Evolutionary conservation across 768 basidiomycete genomes (phyloP), one percentile per base, ranked within the genome.

Genomic region (Rhodotorula toruloides): DNA sequence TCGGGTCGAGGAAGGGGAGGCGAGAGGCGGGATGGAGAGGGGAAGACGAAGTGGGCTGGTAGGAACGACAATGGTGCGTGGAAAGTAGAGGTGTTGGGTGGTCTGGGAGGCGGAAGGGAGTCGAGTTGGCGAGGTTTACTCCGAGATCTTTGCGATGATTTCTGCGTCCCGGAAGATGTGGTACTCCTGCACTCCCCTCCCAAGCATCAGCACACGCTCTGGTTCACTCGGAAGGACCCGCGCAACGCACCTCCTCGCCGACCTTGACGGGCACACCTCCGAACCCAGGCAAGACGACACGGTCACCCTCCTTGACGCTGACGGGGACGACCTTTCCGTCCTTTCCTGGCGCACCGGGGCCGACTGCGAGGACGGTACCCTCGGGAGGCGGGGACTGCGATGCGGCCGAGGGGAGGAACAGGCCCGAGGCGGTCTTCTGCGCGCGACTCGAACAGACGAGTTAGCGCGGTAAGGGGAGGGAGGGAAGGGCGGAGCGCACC

Each of bases 341-440:
- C 81, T 90, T 91, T 81, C 89, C 84, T 29, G 86, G 87, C n/a
- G 88, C 88, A 39, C 96, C 96, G 40, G 94, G 94, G 61, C 94
- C 94, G 54, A 90, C 87, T 34, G 96, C 90, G 77, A 97, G 87
- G 76, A 96, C 94, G 37, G 91, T 94, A 10, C 91, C 94, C 80
- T 98, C 94, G 4, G 94, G 92, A n/a, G 97, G 84, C 31, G 92
- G 92, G 73, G 78, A 85, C 71, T 78, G 84, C 34, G 90, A 91
- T 10, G 89, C 85, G 2, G 91, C 90, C 0, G 88, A 84, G n/a
- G 96, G 96, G 52, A 99, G 83, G 84, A 92, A 92, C 77, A 99
- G 86, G 42, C 96, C 96, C 31, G 88, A 80, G 6, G 96, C 88
- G n/a, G 94, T 99, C 93, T 98, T 96, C 93, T 97, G 73, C 14